Evolutionary conservation across 768 basidiomycete genomes (phyloP).

Genomic region (Nidularia pulvinata): DNA sequence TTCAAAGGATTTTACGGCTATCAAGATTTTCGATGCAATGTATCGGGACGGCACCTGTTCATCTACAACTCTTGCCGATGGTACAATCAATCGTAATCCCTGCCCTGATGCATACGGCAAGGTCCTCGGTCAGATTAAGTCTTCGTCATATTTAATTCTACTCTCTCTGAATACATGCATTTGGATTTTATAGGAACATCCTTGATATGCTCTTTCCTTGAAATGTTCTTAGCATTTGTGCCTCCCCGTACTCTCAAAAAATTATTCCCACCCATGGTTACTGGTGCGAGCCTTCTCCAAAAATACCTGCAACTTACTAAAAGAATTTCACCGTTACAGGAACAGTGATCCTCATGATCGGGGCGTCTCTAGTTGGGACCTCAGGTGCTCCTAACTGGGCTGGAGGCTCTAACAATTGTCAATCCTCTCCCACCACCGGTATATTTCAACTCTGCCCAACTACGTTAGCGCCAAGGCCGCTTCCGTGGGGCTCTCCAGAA

Average conservation of each 20-base stretch:
- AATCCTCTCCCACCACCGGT: slow-evolving; percentile 55
- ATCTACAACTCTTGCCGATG: slow-evolving; percentile 52
- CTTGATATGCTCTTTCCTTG: slow-evolving; percentile 75
- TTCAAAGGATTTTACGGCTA: not conserved
- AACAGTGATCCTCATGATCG: slow-evolving; percentile 80
- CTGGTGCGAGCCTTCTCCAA: slow-evolving; percentile 23
- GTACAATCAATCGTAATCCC: slow-evolving; percentile 52
- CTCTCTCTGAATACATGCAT: no score
- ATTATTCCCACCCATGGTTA: slow-evolving; percentile 82
- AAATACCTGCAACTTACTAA: not conserved
- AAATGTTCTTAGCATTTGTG: slow-evolving; percentile 76
- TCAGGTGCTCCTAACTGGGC: slow-evolving; percentile 85
- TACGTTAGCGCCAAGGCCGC: slow-evolving; percentile 66
- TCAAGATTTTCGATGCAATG: slow-evolving; percentile 72
- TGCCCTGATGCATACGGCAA: slow-evolving; percentile 85
- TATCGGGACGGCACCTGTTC: slow-evolving; percentile 82
- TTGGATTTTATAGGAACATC: slow-evolving; percentile 43
- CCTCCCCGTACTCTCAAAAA: slow-evolving; percentile 59
- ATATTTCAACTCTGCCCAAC: slow-evolving; percentile 75
- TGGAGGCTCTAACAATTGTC: slow-evolving; percentile 78
- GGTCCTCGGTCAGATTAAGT: slow-evolving; percentile 40
- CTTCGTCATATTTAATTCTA: no score
- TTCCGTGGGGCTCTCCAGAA: slow-evolving; percentile 81
- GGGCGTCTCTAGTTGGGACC: slow-evolving; percentile 71
- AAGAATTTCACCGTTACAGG: slow-evolving; percentile 14